A percentile compares a stretch with the other conserved stretches of the same genome.
phyloP scores from a whole-genome alignment of 257 asterid genomes.

The Rubia yunnanensis region DNA sequence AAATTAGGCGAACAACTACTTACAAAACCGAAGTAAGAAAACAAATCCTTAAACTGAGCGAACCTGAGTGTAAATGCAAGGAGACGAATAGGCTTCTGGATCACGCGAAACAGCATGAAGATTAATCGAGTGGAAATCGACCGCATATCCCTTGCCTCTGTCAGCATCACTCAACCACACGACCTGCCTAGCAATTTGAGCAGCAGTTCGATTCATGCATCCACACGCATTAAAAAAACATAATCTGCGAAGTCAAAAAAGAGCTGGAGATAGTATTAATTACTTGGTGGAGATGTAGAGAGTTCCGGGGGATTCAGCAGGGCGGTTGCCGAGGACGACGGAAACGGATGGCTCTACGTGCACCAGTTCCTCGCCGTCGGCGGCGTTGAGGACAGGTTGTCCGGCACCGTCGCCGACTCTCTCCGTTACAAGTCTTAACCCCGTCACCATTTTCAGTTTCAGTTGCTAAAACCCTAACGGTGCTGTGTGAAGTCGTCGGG shows the following conservation, averaged over 20 bases:
- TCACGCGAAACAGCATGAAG: constrained; percentile 94
- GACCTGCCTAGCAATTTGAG: constrained; percentile 48
- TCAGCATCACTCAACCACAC: constrained; percentile 89
- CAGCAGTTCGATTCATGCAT: constrained; percentile 9
- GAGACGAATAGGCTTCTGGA: constrained; percentile 72
- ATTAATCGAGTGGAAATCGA: constrained; percentile 60
- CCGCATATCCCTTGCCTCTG: constrained; percentile 65
- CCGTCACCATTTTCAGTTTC: constrained; percentile 41
- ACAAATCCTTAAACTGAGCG: not conserved
- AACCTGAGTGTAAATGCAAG: constrained; percentile 92
- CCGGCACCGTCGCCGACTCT: constrained; percentile 58
- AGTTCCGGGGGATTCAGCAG: constrained; percentile 65
- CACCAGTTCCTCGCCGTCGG: constrained; percentile 61
- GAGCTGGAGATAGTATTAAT: not conserved
- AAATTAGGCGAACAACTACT: not conserved
- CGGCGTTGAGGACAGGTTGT: constrained; percentile 45
- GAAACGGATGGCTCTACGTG: constrained; percentile 55
- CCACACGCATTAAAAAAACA: not conserved
- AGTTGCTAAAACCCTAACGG: constrained; percentile 13
- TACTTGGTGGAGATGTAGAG: constrained; percentile 81
- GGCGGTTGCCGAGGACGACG: constrained; percentile 57
- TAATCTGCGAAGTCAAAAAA: not conserved
- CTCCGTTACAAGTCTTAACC: constrained; percentile 49
- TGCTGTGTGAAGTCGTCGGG: not conserved
- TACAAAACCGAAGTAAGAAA: not conserved